phyloP scores from a whole-genome alignment of 129 eudicot species.

The Deinandra increscens region DNA sequence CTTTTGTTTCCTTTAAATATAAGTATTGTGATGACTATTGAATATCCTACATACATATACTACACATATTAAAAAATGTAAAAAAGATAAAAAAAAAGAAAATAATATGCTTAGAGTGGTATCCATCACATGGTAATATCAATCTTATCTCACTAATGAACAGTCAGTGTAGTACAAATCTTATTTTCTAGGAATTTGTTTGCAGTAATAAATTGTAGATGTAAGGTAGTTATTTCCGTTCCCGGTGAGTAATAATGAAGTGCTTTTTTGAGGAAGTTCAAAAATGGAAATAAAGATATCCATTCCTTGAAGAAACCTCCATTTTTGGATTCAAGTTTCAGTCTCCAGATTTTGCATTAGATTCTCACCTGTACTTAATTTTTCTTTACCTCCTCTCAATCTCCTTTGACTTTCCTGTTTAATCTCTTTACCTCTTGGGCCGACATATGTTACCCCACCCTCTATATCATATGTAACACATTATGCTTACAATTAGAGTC shows the following conservation, averaged over 20 bases:
- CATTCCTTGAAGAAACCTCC: background rate
- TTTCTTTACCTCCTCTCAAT: background rate
- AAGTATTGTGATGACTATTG: no score
- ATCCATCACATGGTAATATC: background rate
- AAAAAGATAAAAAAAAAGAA: background rate
- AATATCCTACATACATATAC: no score
- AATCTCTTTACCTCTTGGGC: slow-evolving; percentile 1
- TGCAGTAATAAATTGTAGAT: background rate
- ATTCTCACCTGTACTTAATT: slow-evolving; percentile 10
- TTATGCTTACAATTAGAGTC: no score
- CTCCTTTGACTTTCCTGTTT: background rate
- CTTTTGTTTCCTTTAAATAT: no score
- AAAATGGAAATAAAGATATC: slow-evolving; percentile 6
- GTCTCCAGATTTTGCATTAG: slow-evolving; percentile 13
- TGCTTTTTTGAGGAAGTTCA: slow-evolving; percentile 26
- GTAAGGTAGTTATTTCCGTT: slow-evolving; percentile 9
- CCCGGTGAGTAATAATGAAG: slow-evolving; percentile 28
- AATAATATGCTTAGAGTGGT: background rate
- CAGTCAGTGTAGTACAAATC: slow-evolving; percentile 6
- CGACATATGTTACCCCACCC: background rate
- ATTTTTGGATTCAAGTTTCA: background rate
- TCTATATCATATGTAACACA: background rate
- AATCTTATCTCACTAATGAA: slow-evolving; percentile 5
- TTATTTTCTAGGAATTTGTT: slow-evolving; percentile 10
- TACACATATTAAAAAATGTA: no score